Percentiles rank a stretch among this genome's conserved stretches.
Evolutionary conservation across 2,329 filamentous ascomycete genomes (phyloP).

Genomic region (Fusarium floridanum): DNA sequence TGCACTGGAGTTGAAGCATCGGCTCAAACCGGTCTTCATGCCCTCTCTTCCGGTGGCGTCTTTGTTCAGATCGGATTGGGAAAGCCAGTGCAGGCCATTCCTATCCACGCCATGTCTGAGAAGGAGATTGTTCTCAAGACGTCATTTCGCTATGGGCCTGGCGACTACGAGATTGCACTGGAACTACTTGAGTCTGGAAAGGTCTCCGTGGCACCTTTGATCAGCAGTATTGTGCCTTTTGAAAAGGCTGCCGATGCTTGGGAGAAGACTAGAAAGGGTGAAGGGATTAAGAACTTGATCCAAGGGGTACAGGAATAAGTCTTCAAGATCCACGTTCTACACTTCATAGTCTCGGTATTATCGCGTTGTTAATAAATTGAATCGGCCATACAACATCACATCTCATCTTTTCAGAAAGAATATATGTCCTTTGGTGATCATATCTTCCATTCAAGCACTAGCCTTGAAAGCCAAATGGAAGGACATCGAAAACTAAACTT

Average conservation of each 20-base stretch:
- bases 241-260: slow-evolving; percentile 77
- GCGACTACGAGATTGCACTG: slow-evolving; percentile 88
- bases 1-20: slow-evolving; percentile 39
- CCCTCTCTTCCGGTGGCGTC: slow-evolving; percentile 19
- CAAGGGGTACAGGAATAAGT: slow-evolving; percentile 13
- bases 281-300: slow-evolving; percentile 79
- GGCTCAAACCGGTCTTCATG: slow-evolving; percentile 21
- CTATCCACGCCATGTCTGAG: slow-evolving; percentile 84
- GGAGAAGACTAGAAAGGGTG: slow-evolving; percentile 84
- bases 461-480: too few species aligned
- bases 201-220: slow-evolving; percentile 83
- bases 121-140: slow-evolving; percentile 90
- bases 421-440: too few species aligned
- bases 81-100: slow-evolving; percentile 30
- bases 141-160: slow-evolving; percentile 88
- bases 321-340: neutral
- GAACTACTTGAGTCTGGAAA: slow-evolving; percentile 78
- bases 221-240: slow-evolving; percentile 82
- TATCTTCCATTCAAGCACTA: too few species aligned
- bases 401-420: too few species aligned
- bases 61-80: slow-evolving; percentile 38
- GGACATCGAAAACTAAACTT: too few species aligned
- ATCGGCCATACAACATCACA: neutral
- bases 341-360: neutral
- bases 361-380: neutral